Base-by-base conservation (phyloP, 306 rosid genomes). In the Vigna reflexopilosa region DNA sequence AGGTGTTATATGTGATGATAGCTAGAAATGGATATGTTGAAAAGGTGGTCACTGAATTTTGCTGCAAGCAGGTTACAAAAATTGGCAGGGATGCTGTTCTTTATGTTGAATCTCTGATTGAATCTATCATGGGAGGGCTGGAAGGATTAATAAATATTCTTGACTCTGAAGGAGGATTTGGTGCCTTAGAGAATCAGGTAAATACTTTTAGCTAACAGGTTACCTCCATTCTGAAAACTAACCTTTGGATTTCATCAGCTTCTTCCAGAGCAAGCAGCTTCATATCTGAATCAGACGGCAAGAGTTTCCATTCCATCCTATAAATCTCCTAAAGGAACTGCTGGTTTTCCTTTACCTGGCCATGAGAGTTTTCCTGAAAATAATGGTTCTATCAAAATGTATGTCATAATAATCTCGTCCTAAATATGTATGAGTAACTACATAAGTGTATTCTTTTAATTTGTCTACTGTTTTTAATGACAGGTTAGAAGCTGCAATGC, bases 401-500 rank as follows among this genome's bases (percentile, higher is more conserved):
- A 89, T 82, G 90, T 64, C 68, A 34, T 45, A 51, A 61, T 51
- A 63, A 80, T 76, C 54, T 24, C 2, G 22, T 81, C 40, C 68
- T 70, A 70, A 61, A 50, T 79, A 59, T 32, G 61, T 55, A 66
- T 72, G 52, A 62, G 62, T 59, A 59, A 50, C 62, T 40, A n/a
- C 59, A 28, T 73, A 26, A 62, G 38, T 45, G 32, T 78, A 73
- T 50, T 59, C 19, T 44, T 72, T 69, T 77, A 59, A 75, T 63
- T 17, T 72, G 47, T 63, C 70, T 28, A 20, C 44, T 67, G 17
- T 72, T 61, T 28, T 36, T 47, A 38, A 79, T 77, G 77, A 77
- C 91, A 95, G 98, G 98, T 82, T 95, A 76, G 98, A 95, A 89
- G 98, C 98, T 80, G 98, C 98, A 40, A 93, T 95, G 97, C 98